phyloP scores from a whole-genome alignment of 305 asterid species.

The Lippia alba region DNA sequence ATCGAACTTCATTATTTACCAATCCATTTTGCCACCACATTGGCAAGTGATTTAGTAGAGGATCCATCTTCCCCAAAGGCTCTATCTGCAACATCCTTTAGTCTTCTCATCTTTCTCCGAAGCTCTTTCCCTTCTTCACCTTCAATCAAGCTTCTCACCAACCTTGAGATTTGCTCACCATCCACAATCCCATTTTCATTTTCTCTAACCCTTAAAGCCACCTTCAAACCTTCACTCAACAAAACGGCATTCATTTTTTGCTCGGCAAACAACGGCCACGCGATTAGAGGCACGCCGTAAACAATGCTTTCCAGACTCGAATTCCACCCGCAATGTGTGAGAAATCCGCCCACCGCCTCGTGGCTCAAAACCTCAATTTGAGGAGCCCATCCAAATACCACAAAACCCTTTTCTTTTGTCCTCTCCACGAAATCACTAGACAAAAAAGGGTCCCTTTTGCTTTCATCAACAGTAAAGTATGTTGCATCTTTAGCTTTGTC shows the following conservation, averaged over 20 bases:
- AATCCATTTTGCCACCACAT: conserved; percentile 39
- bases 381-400: conserved; percentile 40
- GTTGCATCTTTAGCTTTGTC: conserved; percentile 16
- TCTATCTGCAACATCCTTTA: conserved; percentile 37
- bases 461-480: not conserved
- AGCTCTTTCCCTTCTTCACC: conserved; percentile 39
- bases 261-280: conserved; percentile 50
- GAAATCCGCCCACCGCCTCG: conserved; percentile 38
- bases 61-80: conserved; percentile 36
- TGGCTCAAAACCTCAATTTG: conserved; percentile 37
- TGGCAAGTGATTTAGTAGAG: conserved; percentile 39
- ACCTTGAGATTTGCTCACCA: conserved; percentile 29
- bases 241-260: conserved; percentile 50
- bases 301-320: conserved; percentile 41
- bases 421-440: conserved; percentile 25
- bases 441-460: conserved; percentile 1
- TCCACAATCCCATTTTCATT: conserved; percentile 39
- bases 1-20: too few species aligned
- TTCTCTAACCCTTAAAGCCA: conserved; percentile 34
- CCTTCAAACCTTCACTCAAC: conserved; percentile 41
- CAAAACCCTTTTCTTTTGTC: conserved; percentile 32
- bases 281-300: conserved; percentile 40
- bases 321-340: conserved; percentile 47
- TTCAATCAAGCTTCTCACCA: conserved; percentile 37
- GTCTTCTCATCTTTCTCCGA: conserved; percentile 26